A percentile compares a stretch with the other conserved stretches of the same genome.
phyloP scores from a whole-genome alignment of 1,139 yeast genomes.

The Scheffersomyces parashehatae region DNA sequence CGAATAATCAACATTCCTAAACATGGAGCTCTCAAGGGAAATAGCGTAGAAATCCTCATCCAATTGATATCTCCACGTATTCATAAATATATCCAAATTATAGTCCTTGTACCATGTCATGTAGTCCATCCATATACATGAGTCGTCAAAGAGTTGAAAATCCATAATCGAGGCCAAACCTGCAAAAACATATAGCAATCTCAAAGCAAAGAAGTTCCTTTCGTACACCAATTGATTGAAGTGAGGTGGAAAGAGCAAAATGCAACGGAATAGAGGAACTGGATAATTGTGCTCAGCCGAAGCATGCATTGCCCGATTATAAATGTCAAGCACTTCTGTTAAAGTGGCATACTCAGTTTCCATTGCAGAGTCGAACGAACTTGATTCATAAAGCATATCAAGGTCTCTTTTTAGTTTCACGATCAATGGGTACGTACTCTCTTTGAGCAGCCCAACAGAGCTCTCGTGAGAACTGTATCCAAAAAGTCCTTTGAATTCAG shows the following conservation, averaged over 20 bases:
- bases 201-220: conserved; percentile 24
- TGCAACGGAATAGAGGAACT: conserved; percentile 29
- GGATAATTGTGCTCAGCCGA: conserved; percentile 22
- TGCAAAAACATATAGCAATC: conserved; percentile 24
- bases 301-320: conserved; percentile 15
- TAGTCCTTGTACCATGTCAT: conserved; percentile 22
- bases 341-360: conserved; percentile 8
- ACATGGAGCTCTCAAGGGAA: conserved; percentile 1
- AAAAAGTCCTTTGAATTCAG: conserved; percentile 9
- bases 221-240: conserved; percentile 20
- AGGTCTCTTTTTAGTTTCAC: conserved; percentile 13
- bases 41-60: conserved; percentile 16
- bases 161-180: conserved; percentile 19
- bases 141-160: conserved; percentile 19
- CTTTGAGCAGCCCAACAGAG: conserved; percentile 1
- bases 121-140: conserved; percentile 31
- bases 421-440: conserved; percentile 18
- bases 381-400: conserved; percentile 5
- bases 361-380: conserved; percentile 6
- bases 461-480: conserved; percentile 4
- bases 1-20: conserved; percentile 3
- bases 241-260: conserved; percentile 18
- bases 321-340: conserved; percentile 10
- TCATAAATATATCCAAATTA: conserved; percentile 10
- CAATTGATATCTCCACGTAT: conserved; percentile 15